phyloP scores from a whole-genome alignment of 1,139 yeast species.

The Diutina neorugosa region DNA sequence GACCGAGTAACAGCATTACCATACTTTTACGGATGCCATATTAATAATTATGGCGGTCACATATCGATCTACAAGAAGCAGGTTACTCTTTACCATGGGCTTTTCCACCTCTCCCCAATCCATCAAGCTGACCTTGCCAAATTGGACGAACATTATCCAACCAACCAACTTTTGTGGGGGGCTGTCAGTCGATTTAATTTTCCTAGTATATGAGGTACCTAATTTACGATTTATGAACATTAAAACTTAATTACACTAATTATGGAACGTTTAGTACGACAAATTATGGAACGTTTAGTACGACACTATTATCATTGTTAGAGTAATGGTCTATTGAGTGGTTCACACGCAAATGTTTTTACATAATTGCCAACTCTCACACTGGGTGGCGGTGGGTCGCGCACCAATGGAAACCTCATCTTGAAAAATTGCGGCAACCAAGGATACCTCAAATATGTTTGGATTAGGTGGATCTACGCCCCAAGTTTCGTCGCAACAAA shows the following conservation, averaged over 20 bases:
- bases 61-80: constrained; percentile 24
- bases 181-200: constrained; percentile 26
- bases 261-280: no score
- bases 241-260: background rate
- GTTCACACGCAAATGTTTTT: background rate
- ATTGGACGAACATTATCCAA: constrained; percentile 13
- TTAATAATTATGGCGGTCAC: constrained; percentile 22
- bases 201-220: constrained; percentile 16
- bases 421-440: background rate
- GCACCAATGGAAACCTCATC: constrained; percentile 4
- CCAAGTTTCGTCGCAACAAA: constrained; percentile 61
- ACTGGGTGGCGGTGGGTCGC: background rate
- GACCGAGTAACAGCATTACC: constrained; percentile 14
- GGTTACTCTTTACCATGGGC: constrained; percentile 28
- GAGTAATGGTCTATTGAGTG: background rate
- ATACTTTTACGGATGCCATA: constrained; percentile 19
- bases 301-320: no score
- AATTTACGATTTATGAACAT: background rate
- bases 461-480: constrained; percentile 68
- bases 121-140: constrained; percentile 16
- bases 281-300: no score
- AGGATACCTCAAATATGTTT: constrained; percentile 26
- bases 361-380: background rate
- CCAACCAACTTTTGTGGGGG: constrained; percentile 20
- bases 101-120: constrained; percentile 21